Conservation (phyloP, 2,329 filamentous ascomycete species). For the Huntiella decipiens region DNA sequence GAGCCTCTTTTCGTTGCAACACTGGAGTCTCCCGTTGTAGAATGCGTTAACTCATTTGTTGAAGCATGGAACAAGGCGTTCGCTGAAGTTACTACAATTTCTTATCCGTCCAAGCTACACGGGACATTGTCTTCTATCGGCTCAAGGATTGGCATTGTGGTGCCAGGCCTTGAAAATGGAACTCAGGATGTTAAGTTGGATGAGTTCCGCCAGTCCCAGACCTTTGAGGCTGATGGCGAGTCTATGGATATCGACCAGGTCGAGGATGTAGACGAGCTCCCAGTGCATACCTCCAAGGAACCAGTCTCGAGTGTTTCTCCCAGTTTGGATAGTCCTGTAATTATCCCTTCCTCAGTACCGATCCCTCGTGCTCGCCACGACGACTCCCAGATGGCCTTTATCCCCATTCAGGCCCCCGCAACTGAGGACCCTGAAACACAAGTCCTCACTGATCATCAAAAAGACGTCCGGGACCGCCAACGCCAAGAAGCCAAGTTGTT, state of each 20-base stretch:
- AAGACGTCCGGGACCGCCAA: slow-evolving; percentile 58
- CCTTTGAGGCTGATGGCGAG: slow-evolving; percentile 7
- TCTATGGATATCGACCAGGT: background rate
- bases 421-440: slow-evolving; percentile 41
- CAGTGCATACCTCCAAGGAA: too few relatives aligned
- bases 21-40: slow-evolving; percentile 37
- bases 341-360: background rate
- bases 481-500: slow-evolving; percentile 31
- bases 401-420: slow-evolving; percentile 41
- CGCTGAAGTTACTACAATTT: slow-evolving; percentile 35
- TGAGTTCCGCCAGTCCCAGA: slow-evolving; percentile 12
- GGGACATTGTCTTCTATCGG: slow-evolving; percentile 40
- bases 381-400: slow-evolving; percentile 66
- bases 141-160: slow-evolving; percentile 28
- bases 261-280: too few relatives aligned
- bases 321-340: too few relatives aligned
- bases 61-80: slow-evolving; percentile 53
- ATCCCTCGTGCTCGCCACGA: slow-evolving; percentile 41
- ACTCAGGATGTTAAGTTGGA: slow-evolving; percentile 16
- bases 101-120: slow-evolving; percentile 48
- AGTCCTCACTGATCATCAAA: slow-evolving; percentile 58
- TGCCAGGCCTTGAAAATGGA: slow-evolving; percentile 21
- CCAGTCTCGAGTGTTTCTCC: too few relatives aligned
- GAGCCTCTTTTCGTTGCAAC: slow-evolving; percentile 35
- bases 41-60: slow-evolving; percentile 31